Conservation (phyloP, 495 filamentous ascomycete species). For the Talaromyces proteolyticus region DNA sequence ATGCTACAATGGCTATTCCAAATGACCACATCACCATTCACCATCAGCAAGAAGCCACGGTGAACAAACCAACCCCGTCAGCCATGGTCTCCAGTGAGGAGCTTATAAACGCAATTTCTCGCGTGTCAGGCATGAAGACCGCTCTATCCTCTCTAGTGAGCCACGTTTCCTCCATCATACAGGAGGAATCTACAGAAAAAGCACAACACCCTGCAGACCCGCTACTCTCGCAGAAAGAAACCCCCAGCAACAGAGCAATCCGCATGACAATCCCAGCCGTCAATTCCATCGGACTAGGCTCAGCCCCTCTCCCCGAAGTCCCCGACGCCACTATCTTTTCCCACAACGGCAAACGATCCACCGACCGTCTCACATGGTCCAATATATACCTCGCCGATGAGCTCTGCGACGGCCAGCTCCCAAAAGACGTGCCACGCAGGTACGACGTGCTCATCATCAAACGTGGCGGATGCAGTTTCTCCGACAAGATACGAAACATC, state of each 20-base stretch:
- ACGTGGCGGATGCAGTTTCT: constrained; percentile 81
- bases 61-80: constrained; percentile 12
- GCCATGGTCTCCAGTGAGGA: no score
- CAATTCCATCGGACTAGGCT: constrained; percentile 67
- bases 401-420: constrained; percentile 59
- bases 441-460: constrained; percentile 79
- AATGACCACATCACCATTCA: neutral
- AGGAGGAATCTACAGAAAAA: constrained; percentile 28
- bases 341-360: constrained; percentile 29
- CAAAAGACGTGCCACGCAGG: constrained; percentile 50
- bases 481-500: constrained; percentile 75
- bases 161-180: constrained; percentile 50
- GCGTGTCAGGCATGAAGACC: constrained; percentile 40
- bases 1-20: constrained; percentile 27
- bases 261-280: constrained; percentile 58
- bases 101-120: constrained; percentile 23
- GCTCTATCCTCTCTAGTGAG: constrained; percentile 52
- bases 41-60: constrained; percentile 13
- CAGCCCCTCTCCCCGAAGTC: constrained; percentile 66
- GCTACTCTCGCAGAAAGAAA: constrained; percentile 14
- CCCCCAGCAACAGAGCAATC: constrained; percentile 15
- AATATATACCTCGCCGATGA: constrained; percentile 65
- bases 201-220: constrained; percentile 8
- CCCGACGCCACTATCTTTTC: constrained; percentile 47
- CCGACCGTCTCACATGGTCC: constrained; percentile 53